A percentile compares a stretch with the other conserved stretches of the same genome.
phyloP scores from a whole-genome alignment of 2,329 filamentous ascomycete genomes.

The Claviceps sp. region DNA sequence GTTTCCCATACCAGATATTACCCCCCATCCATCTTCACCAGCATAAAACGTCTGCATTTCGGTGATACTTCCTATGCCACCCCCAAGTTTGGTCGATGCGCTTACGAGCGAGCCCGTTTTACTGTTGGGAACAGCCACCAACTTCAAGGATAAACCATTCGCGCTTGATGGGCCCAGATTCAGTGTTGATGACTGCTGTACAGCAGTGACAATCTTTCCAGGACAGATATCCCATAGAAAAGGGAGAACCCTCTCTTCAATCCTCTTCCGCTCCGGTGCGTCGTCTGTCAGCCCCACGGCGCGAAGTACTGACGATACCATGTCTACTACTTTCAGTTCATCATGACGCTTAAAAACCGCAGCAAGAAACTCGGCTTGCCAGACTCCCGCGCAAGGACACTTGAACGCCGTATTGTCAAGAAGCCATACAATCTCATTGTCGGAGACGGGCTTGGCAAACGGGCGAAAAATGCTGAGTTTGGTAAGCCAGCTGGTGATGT shows the following conservation, averaged over 20 bases:
- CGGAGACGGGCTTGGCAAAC: slow-evolving; percentile 40
- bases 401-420: slow-evolving; percentile 80
- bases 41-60: slow-evolving; percentile 63
- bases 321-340: slow-evolving; percentile 50
- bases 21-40: slow-evolving; percentile 64
- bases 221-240: slow-evolving; percentile 68
- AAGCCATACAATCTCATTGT: slow-evolving; percentile 68
- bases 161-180: slow-evolving; percentile 56
- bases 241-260: slow-evolving; percentile 57
- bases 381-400: slow-evolving; percentile 32
- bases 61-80: slow-evolving; percentile 38
- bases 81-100: slow-evolving; percentile 35
- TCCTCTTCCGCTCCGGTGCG: slow-evolving; percentile 42
- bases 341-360: slow-evolving; percentile 67
- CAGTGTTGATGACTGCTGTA: slow-evolving; percentile 36
- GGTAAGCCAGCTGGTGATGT: slow-evolving; percentile 36
- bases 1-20: slow-evolving; percentile 52
- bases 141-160: slow-evolving; percentile 58
- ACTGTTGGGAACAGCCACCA: slow-evolving; percentile 35
- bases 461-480: slow-evolving; percentile 37
- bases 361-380: slow-evolving; percentile 73
- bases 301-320: slow-evolving; percentile 57
- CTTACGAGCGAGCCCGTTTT: slow-evolving; percentile 32
- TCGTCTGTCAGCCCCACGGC: slow-evolving; percentile 52
- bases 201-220: slow-evolving; percentile 51